These are phyloP conservation scores for Russula foetens DNA, from an alignment of 768 basidiomycete genomes.

Conservation along the genomic window DNA sequence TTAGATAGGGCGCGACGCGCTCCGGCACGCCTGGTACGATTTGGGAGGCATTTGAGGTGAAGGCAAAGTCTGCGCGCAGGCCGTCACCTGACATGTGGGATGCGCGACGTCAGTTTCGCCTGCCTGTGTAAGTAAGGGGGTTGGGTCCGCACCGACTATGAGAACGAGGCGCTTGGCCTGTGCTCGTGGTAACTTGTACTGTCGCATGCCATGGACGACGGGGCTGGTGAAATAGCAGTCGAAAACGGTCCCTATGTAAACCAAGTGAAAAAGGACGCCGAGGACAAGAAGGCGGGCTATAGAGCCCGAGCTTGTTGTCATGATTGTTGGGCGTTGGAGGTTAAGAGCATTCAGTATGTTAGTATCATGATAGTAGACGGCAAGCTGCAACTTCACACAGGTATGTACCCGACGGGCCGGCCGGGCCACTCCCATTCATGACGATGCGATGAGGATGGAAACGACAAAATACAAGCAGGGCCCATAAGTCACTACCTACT, in stretches of 20 bases:
- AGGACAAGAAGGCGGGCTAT: slow-evolving; percentile 42
- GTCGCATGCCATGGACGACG: slow-evolving; percentile 70
- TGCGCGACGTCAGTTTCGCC: not conserved
- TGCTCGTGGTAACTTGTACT: slow-evolving; percentile 36
- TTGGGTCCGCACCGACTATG: slow-evolving; percentile 52
- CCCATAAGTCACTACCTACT: too few relatives aligned
- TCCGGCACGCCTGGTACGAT: slow-evolving; percentile 43
- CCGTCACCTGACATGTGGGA: slow-evolving; percentile 53
- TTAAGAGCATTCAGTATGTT: too few relatives aligned
- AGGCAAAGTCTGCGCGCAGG: slow-evolving; percentile 72
- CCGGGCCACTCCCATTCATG: not conserved
- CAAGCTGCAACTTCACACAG: too few relatives aligned
- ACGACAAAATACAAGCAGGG: not conserved
- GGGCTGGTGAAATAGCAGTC: slow-evolving; percentile 87
- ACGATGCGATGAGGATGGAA: not conserved
- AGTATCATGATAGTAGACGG: too few relatives aligned
- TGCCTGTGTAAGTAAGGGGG: not conserved
- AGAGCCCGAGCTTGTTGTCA: slow-evolving; percentile 9
- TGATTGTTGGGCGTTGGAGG: not conserved
- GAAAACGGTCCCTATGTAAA: slow-evolving; percentile 66
- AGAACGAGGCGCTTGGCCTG: slow-evolving; percentile 70
- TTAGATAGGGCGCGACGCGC: slow-evolving; percentile 66
- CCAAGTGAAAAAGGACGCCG: slow-evolving; percentile 66
- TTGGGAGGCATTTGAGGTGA: slow-evolving; percentile 54
- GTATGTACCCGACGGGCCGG: too few relatives aligned